phyloP scores from a whole-genome alignment of 1,139 yeast species.

The Candida sojae region DNA sequence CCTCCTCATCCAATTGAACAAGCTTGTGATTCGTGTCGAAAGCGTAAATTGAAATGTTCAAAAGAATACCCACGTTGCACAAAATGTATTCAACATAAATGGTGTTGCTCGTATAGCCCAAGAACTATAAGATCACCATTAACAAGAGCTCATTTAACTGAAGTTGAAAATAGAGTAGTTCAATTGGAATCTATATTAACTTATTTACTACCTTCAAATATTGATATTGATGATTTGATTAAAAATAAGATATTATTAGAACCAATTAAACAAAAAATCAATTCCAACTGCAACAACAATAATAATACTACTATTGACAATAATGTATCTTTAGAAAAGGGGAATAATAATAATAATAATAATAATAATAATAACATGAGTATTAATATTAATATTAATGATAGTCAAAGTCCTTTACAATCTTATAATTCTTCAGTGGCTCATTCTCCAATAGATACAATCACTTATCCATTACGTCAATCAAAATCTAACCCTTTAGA shows the following conservation, averaged over 20 bases:
- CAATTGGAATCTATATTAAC: slow-evolving; percentile 55
- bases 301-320: too few species aligned
- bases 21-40: slow-evolving; percentile 62
- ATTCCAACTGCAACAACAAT: neutral
- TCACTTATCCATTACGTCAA: slow-evolving; percentile 12
- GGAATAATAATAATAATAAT: neutral
- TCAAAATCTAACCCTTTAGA: slow-evolving; percentile 13
- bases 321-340: too few species aligned
- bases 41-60: slow-evolving; percentile 57
- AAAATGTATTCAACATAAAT: slow-evolving; percentile 69
- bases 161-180: slow-evolving; percentile 66
- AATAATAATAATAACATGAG: neutral
- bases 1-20: slow-evolving; percentile 36
- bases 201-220: slow-evolving; percentile 31
- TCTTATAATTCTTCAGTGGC: slow-evolving; percentile 1
- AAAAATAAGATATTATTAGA: slow-evolving; percentile 24
- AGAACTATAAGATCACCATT: slow-evolving; percentile 76
- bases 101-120: slow-evolving; percentile 81
- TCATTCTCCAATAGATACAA: slow-evolving; percentile 11
- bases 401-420: neutral
- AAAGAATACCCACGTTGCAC: slow-evolving; percentile 74
- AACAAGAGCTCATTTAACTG: slow-evolving; percentile 78
- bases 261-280: slow-evolving; percentile 13
- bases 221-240: slow-evolving; percentile 26
- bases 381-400: too few species aligned